A percentile compares a stretch with the other conserved stretches of the same genome.
phyloP scores from a whole-genome alignment of 805 yeast species.

The Pichia insulana region DNA sequence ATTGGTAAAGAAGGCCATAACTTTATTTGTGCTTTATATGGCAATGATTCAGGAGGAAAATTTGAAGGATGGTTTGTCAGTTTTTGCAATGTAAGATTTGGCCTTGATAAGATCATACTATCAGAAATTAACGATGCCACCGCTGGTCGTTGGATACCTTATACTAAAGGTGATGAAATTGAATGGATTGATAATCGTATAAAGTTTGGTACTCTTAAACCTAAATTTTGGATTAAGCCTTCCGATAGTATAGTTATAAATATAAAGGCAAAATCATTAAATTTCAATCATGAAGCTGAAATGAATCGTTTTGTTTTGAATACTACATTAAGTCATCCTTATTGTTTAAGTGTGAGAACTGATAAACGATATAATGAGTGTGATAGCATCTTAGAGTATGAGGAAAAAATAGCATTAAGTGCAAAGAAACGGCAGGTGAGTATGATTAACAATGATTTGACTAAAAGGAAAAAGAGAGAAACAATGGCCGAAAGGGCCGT shows the following conservation, averaged over 20 bases:
- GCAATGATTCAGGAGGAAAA: constrained; percentile 2
- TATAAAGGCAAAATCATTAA: constrained; percentile 68
- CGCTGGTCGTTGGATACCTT: constrained; percentile 49
- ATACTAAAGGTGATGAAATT: constrained; percentile 3
- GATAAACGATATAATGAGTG: constrained; percentile 59
- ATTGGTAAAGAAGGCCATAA: constrained; percentile 48
- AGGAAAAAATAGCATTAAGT: constrained; percentile 19
- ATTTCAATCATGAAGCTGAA: constrained; percentile 32
- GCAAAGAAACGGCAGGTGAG: background rate
- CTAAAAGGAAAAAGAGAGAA: constrained; percentile 10
- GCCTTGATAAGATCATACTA: constrained; percentile 42
- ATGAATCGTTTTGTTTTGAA: constrained; percentile 49
- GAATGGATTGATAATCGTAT: constrained; percentile 20
- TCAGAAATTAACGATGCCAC: constrained; percentile 49
- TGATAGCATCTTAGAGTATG: constrained; percentile 47
- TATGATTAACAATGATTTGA: background rate
- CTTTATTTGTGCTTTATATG: constrained; percentile 4
- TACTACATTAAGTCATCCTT: constrained; percentile 67
- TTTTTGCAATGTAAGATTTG: constrained; percentile 78
- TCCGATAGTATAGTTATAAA: constrained; percentile 69
- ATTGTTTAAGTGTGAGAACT: constrained; percentile 55
- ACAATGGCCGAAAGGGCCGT: constrained; percentile 14
- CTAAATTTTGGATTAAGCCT: constrained; percentile 77
- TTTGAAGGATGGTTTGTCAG: constrained; percentile 38
- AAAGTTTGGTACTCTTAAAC: constrained; percentile 51